phyloP scores from a whole-genome alignment of 148 eudicot species.

The Polygonum maritimum region DNA sequence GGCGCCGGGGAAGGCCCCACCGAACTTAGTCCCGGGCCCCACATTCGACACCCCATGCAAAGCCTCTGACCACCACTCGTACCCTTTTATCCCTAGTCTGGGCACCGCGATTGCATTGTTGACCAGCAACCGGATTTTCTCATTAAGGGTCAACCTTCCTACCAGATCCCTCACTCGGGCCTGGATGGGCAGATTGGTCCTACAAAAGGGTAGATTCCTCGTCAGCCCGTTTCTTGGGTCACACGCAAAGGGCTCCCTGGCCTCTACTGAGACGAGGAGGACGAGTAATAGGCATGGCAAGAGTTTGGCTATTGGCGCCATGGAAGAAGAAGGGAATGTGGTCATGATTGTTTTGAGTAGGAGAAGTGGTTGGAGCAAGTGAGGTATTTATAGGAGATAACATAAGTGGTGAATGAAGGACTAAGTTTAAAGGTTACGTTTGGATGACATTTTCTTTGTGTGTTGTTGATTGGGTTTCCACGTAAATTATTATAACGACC shows the following conservation, averaged over 20 bases:
- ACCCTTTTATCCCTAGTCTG: constrained; percentile 59
- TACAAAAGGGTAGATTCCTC: constrained; percentile 48
- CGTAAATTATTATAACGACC: constrained; percentile 2
- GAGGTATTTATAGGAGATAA: constrained; percentile 3
- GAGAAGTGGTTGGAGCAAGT: constrained; percentile 5
- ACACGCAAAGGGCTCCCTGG: constrained; percentile 59
- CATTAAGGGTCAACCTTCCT: constrained; percentile 60
- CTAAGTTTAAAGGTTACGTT: background rate
- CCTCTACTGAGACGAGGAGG: background rate
- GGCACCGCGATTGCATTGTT: constrained; percentile 69
- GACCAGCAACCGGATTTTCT: constrained; percentile 55
- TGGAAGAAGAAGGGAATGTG: background rate
- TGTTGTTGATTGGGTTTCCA: constrained; percentile 8
- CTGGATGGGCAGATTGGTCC: constrained; percentile 30
- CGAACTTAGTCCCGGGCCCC: constrained; percentile 77
- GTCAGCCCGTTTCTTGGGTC: constrained; percentile 45
- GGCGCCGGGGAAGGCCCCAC: constrained; percentile 60
- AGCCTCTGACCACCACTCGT: constrained; percentile 99
- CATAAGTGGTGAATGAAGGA: background rate
- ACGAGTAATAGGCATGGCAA: background rate
- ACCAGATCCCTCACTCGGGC: constrained; percentile 57
- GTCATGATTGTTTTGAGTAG: background rate
- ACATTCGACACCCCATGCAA: constrained; percentile 82
- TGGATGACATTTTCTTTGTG: background rate
- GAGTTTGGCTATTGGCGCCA: background rate